Conservation (phyloP, 179 eudicot species). For the Silene coronaria region DNA sequence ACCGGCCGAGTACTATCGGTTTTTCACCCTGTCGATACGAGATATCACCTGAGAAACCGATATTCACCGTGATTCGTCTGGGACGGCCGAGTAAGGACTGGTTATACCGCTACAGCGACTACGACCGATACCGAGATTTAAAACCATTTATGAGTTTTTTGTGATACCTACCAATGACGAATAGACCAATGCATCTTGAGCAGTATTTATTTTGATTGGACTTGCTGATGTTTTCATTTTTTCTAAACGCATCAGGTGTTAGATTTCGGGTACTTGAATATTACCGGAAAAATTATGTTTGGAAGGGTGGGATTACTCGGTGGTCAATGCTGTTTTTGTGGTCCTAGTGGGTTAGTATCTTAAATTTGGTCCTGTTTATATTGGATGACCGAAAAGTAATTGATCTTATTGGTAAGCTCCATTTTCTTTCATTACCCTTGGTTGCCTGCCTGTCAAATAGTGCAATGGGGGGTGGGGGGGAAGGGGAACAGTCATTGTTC, state of each 20-base stretch:
- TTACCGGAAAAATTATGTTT: neutral
- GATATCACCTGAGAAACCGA: no score
- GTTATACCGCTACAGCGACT: no score
- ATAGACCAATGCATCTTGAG: neutral
- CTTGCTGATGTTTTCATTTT: no score
- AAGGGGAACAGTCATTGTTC: neutral
- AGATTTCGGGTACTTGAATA: neutral
- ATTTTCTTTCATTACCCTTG: neutral
- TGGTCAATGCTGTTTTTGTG: neutral
- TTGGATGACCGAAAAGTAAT: neutral
- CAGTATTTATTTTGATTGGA: neutral
- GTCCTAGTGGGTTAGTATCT: neutral
- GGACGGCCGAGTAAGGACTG: no score
- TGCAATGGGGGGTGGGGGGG: neutral
- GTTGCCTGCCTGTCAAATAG: neutral
- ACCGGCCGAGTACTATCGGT: no score
- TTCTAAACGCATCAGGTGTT: neutral
- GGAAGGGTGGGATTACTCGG: neutral
- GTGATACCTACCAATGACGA: neutral
- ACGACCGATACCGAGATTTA: no score
- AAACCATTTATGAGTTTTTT: no score
- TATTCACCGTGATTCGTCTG: no score
- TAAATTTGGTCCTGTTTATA: neutral
- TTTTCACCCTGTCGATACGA: no score
- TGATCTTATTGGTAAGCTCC: neutral